phyloP scores from a whole-genome alignment of 2,329 filamentous ascomycete species.

The Paecilomyces variotii region DNA sequence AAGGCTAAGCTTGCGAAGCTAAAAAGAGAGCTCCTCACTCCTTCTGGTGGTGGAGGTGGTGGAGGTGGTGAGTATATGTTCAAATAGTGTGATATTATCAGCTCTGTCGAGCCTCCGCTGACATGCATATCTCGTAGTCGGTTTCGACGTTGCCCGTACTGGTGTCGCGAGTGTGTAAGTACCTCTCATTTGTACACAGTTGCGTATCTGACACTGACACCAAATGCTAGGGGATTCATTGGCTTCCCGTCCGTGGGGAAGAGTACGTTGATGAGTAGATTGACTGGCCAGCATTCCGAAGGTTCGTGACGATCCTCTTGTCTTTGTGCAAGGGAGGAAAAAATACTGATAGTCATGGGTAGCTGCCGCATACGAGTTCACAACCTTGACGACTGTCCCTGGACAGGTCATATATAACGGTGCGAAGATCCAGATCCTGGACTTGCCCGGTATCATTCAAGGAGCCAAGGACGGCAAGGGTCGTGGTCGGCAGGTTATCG shows the following conservation, averaged over 20 bases:
- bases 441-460: slow-evolving; percentile 97
- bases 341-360: slow-evolving; percentile 11
- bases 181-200: neutral
- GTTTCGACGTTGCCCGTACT: slow-evolving; percentile 96
- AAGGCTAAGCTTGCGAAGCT: slow-evolving; percentile 98
- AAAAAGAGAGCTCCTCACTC: slow-evolving; percentile 89
- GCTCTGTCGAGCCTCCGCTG: slow-evolving; percentile 7
- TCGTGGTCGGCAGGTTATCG: slow-evolving; percentile 95
- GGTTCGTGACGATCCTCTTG: slow-evolving; percentile 24
- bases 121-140: slow-evolving; percentile 41
- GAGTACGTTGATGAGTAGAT: slow-evolving; percentile 88
- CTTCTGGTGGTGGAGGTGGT: slow-evolving; percentile 68
- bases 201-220: slow-evolving; percentile 8
- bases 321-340: neutral
- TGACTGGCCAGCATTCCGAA: slow-evolving; percentile 96
- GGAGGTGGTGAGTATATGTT: slow-evolving; percentile 51
- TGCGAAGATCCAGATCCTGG: slow-evolving; percentile 95
- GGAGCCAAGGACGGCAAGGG: slow-evolving; percentile 97
- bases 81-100: neutral
- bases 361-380: slow-evolving; percentile 96
- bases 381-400: slow-evolving; percentile 92
- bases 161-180: slow-evolving; percentile 82
- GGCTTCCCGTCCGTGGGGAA: slow-evolving; percentile 98
- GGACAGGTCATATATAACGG: slow-evolving; percentile 96
- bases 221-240: slow-evolving; percentile 62